Base-by-base conservation (phyloP, 2,329 filamentous ascomycete species). In the Colletotrichum sp. region DNA sequence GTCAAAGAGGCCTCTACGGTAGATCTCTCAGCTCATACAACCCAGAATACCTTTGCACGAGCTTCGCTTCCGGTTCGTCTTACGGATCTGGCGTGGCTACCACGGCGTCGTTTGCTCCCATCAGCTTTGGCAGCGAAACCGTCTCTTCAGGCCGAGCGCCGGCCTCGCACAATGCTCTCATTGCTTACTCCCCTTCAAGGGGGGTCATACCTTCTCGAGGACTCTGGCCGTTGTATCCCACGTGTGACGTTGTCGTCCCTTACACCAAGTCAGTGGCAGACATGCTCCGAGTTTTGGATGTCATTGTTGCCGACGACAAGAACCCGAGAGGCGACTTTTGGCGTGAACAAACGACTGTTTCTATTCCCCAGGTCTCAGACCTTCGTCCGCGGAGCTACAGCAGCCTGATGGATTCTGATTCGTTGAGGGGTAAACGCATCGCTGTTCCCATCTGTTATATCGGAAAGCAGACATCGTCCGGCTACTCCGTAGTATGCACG, bases 21-120 rank as follows among this genome's bases (percentile, higher is more conserved):
- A 84, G 89, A 7, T 88, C 89, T 0, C 87, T 90, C 76, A 88
- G 85, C 48, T 88, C 89, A 0, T 91, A 91, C 77, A 90, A 90
- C 72, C 67, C 79, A 1, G 83, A 87, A 2, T 91, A 88, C 71
- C 81, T 90, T 2, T 86, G 88, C 4, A 88, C 87, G 1, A 89
- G 88, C 0, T 91, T 88, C 79, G 87, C 86, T 0, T 90, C 88
- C 1, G 89, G 89, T 0, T 91, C 89, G 0, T 91, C 89, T 0
- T 90, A 90, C 77, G 89, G 89, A 5, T 87, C 87, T 2, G 90
- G 84, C 1, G 87, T 86, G 0, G 85, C 88, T 0, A 86, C 86
- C 1, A 82, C 88, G 9, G 83, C 88, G 0, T 88, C 85, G 34
- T 88, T 91, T 76, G 88, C 85, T 12, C 86, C 83, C 0, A 90